Evolutionary conservation across 1,284 basidiomycete genomes (phyloP).

Genomic region (Malassezia obtusa): DNA sequence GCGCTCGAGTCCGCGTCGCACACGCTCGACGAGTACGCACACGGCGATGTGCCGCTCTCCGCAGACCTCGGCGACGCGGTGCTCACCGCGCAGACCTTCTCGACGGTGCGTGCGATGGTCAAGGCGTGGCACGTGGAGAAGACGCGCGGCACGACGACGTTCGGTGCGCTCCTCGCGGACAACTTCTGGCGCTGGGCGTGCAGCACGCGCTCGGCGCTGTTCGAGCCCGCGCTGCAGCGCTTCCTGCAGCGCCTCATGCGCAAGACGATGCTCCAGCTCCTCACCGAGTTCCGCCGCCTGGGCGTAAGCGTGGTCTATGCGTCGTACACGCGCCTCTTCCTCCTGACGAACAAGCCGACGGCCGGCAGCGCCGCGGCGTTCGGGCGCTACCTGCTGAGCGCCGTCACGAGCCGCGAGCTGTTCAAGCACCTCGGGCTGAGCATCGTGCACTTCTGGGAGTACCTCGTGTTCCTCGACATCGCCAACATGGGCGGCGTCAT

Average conservation of each 20-base stretch:
- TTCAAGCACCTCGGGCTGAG: conserved; percentile 86
- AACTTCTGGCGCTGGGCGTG: conserved; percentile 98
- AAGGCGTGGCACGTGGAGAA: conserved; percentile 83
- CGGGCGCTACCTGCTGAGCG: conserved; percentile 80
- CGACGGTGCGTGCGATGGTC: conserved; percentile 75
- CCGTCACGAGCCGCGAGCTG: conserved; percentile 84
- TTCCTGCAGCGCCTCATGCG: conserved; percentile 94
- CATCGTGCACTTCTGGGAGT: conserved; percentile 86
- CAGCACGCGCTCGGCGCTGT: conserved; percentile 72
- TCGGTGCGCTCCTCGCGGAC: conserved; percentile 55
- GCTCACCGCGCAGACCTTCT: conserved; percentile 80
- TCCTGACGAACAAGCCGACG: conserved; percentile 83
- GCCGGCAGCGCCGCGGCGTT: conserved; percentile 91
- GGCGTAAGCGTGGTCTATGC: conserved; percentile 89
- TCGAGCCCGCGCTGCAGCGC: conserved; percentile 83
- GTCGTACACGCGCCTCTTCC: conserved; percentile 80
- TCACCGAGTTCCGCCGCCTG: conserved; percentile 90
- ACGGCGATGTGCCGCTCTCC: conserved; percentile 59
- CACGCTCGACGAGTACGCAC: conserved; percentile 80
- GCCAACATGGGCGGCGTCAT: conserved; percentile 80
- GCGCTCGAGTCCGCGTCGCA: conserved; percentile 79
- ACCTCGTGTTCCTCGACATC: conserved; percentile 86
- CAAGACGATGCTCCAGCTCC: conserved; percentile 90
- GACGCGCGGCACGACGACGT: conserved; percentile 58
- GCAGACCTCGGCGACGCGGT: conserved; percentile 70